Evolutionary conservation across 148 eudicot genomes (phyloP).

Genomic region (Rheum nobile): DNA sequence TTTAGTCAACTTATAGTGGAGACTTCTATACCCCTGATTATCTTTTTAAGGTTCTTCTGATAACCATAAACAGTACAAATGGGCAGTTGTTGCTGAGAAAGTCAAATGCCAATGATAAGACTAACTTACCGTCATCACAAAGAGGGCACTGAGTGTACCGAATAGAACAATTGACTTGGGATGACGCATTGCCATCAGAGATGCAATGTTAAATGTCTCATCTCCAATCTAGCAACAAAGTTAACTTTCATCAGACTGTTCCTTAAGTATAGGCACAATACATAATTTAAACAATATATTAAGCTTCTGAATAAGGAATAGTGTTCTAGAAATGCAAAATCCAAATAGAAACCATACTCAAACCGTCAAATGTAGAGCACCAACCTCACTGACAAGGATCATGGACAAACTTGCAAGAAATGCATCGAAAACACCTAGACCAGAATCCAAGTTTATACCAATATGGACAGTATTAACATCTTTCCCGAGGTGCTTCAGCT

Average conservation of each 20-base stretch:
- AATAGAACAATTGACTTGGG: constrained; percentile 87
- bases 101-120: neutral
- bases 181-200: constrained; percentile 98
- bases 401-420: no score
- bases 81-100: neutral
- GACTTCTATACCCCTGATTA: no score
- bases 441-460: constrained; percentile 58
- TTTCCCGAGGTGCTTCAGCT: constrained; percentile 45
- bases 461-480: constrained; percentile 36
- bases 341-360: constrained; percentile 14
- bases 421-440: constrained; percentile 68
- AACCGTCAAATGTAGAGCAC: no score
- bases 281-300: neutral
- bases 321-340: neutral
- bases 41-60: no score
- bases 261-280: neutral
- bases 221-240: constrained; percentile 78
- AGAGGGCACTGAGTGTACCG: constrained; percentile 90
- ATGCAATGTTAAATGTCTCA: constrained; percentile 93
- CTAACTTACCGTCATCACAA: constrained; percentile 88
- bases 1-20: neutral
- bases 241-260: constrained; percentile 13
- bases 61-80: neutral
- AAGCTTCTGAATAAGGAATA: no score
- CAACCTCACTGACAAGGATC: no score